Conservation (phyloP, 2,329 filamentous ascomycete species). For the Leptographium procerum region DNA sequence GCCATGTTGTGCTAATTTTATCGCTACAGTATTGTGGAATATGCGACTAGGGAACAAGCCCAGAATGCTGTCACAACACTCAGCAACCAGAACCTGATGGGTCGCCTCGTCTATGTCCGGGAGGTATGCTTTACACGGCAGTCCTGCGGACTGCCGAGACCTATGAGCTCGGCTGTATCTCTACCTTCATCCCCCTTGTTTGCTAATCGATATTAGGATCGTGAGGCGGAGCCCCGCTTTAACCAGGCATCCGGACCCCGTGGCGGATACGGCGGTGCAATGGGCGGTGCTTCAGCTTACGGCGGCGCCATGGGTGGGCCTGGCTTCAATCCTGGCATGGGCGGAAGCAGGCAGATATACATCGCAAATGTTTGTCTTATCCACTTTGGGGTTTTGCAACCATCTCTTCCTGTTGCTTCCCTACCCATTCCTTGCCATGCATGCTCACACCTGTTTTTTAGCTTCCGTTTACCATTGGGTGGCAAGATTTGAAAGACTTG, state of each 20-base stretch:
- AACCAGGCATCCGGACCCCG: constrained; percentile 59
- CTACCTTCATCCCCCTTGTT: neutral
- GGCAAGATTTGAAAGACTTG: constrained; percentile 97
- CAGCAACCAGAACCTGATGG: constrained; percentile 99
- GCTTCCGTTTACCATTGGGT: constrained; percentile 95
- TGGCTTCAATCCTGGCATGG: constrained; percentile 44
- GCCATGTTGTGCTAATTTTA: neutral
- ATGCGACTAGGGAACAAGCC: constrained; percentile 98
- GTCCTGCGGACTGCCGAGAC: neutral
- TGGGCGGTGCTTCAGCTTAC: neutral
- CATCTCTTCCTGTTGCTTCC: no score
- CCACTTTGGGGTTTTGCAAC: no score
- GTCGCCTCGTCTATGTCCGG: constrained; percentile 93
- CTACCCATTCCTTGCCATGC: neutral
- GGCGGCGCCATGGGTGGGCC: constrained; percentile 34
- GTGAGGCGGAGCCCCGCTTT: constrained; percentile 95
- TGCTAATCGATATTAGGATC: constrained; percentile 51
- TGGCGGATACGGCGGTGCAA: constrained; percentile 28
- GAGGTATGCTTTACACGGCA: constrained; percentile 54
- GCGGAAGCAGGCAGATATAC: constrained; percentile 76
- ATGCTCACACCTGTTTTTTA: constrained; percentile 29
- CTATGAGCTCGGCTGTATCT: neutral
- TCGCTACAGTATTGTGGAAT: constrained; percentile 87
- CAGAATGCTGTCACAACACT: constrained; percentile 94
- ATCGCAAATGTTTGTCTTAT: constrained; percentile 85